These are phyloP conservation scores for Taiozyma sp. DNA, from an alignment of 1,139 yeast species.

Conservation along the genomic window DNA sequence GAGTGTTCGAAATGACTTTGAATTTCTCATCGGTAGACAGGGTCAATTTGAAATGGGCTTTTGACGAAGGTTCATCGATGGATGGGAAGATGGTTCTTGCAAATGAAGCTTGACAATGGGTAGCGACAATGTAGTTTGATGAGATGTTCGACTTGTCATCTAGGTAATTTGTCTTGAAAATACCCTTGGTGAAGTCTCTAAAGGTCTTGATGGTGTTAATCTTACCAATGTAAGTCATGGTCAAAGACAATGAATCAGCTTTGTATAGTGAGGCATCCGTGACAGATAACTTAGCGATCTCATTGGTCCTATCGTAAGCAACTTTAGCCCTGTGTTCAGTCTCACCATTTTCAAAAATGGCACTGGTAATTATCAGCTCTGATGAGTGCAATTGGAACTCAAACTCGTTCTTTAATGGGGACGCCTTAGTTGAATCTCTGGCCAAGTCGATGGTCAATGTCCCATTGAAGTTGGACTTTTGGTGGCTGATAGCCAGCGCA, in stretches of 20 bases:
- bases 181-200: slow-evolving; percentile 55
- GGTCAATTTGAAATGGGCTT: slow-evolving; percentile 44
- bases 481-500: slow-evolving; percentile 37
- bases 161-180: slow-evolving; percentile 59
- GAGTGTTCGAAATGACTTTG: slow-evolving; percentile 46
- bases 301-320: slow-evolving; percentile 34
- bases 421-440: slow-evolving; percentile 18
- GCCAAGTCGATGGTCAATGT: slow-evolving; percentile 31
- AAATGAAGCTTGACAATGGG: slow-evolving; percentile 66
- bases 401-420: slow-evolving; percentile 19
- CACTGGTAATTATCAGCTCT: slow-evolving; percentile 34
- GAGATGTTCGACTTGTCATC: slow-evolving; percentile 44
- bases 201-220: slow-evolving; percentile 50
- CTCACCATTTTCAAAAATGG: slow-evolving; percentile 20
- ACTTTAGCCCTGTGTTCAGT: slow-evolving; percentile 28
- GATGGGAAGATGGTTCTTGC: slow-evolving; percentile 61
- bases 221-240: slow-evolving; percentile 44
- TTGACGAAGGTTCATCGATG: slow-evolving; percentile 54
- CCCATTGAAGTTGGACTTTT: slow-evolving; percentile 54
- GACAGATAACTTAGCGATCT: slow-evolving; percentile 28
- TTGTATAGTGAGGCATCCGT: slow-evolving; percentile 10
- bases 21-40: slow-evolving; percentile 40
- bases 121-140: slow-evolving; percentile 48
- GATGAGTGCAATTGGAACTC: slow-evolving; percentile 37
- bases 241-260: slow-evolving; percentile 9